Evolutionary conservation across 1,284 basidiomycete species (phyloP).

Genomic region (Austroboletus niveus): DNA sequence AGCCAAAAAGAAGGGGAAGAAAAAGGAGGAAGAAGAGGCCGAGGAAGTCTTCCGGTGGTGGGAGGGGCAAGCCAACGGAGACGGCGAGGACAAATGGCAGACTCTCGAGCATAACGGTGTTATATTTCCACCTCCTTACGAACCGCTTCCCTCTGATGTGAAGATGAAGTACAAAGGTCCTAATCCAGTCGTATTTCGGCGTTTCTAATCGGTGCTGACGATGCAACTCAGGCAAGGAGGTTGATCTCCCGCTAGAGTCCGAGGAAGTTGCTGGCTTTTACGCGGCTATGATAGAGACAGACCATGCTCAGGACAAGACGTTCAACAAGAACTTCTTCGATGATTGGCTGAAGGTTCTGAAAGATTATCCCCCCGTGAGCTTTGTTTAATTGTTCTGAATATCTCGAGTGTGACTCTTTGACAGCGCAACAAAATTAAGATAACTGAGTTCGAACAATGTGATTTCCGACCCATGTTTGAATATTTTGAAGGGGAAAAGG

Average conservation of each 20-base stretch:
- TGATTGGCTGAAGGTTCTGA: slow-evolving; percentile 81
- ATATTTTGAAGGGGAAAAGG: slow-evolving; percentile 88
- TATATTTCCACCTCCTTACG: slow-evolving; percentile 93
- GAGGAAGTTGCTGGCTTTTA: slow-evolving; percentile 99
- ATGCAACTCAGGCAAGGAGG: slow-evolving; percentile 59
- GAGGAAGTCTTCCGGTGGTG: slow-evolving; percentile 84
- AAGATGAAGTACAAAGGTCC: slow-evolving; percentile 96
- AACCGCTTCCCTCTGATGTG: slow-evolving; percentile 79
- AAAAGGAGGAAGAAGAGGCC: slow-evolving; percentile 57
- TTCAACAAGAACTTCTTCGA: slow-evolving; percentile 98
- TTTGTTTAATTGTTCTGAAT: slow-evolving; percentile 1
- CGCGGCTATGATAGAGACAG: slow-evolving; percentile 89
- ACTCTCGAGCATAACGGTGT: slow-evolving; percentile 94
- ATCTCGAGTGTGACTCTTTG: slow-evolving; percentile 10
- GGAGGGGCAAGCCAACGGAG: slow-evolving; percentile 68
- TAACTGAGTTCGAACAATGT: slow-evolving; percentile 78
- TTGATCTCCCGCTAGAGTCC: slow-evolving; percentile 80
- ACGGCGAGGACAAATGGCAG: slow-evolving; percentile 86
- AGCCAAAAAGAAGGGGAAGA: slow-evolving; percentile 47
- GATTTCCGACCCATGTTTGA: slow-evolving; percentile 97
- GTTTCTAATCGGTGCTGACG: slow-evolving; percentile 11
- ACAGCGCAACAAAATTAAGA: slow-evolving; percentile 72
- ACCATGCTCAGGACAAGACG: slow-evolving; percentile 85
- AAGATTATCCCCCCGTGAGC: slow-evolving; percentile 85
- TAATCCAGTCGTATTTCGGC: slow-evolving; percentile 14